Evolutionary conservation across 352 stramenopile genomes (phyloP), one percentile per base, ranked within the genome.

Genomic region (Pythium aristosporum): DNA sequence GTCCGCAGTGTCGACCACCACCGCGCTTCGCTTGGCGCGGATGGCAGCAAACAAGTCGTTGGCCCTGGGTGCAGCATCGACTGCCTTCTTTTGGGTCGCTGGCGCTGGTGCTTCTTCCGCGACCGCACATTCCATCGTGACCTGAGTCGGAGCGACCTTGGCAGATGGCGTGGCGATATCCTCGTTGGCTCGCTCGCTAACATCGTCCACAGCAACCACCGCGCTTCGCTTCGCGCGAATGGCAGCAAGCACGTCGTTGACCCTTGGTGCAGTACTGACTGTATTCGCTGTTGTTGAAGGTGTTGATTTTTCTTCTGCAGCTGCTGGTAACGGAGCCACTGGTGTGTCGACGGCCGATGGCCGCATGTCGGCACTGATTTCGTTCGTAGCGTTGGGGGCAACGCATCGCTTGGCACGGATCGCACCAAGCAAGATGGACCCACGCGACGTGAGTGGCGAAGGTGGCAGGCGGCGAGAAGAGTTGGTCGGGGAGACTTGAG

Each of bases 321-420:
- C 34, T 47, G 32, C 20, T 21, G 52, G 52, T 36, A 18, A 10
- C 11, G 52, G 52, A 16, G 34, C 52, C 52, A 44, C 52, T n/a
- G n/a, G 5, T 5, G 11, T 12, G 20, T 32, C 39, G 30, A 12
- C 50, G 21, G 30, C 9, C 18, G 18, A 28, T n/a, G 50, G 21
- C 0, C 32, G 16, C 1, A 18, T 15, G 50, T 36, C 54, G 41
- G 34, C 28, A 42, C 55, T 46, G 41, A 25, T 53, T 34, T 54
- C 43, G 18, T 41, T 42, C 18, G 42, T 25, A 51, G 32, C 28
- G 11, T 47, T 30, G n/a, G 42, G 18, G 13, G 36, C 15, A 9
- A 41, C 59, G 16, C 48, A 54, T 36, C 64, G 57, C 59, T 67
- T 67, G 25, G 58, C 53, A 23, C 65, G 65, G 21, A 71, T 71